These are phyloP conservation scores for Ceratobasidium theobromae DNA, from an alignment of 1,284 basidiomycete genomes.

Conservation along the genomic window DNA sequence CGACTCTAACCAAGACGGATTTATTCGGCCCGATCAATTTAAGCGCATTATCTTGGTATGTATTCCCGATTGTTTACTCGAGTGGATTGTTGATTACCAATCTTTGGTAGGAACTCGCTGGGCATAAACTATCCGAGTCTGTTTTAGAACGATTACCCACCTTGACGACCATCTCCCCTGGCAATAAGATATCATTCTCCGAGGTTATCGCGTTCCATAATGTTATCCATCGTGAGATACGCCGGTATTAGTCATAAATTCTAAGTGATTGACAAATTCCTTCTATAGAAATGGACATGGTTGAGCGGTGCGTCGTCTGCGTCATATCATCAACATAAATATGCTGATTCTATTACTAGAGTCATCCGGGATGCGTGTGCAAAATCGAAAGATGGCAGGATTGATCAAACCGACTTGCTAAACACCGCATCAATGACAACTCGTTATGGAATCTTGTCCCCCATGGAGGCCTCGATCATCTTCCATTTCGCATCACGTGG, in stretches of 20 bases:
- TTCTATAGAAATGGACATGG: conserved; percentile 85
- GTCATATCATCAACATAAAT: not conserved
- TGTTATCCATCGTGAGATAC: conserved; percentile 70
- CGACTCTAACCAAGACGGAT: conserved; percentile 85
- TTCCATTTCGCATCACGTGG: conserved; percentile 94
- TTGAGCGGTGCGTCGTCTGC: conserved; percentile 65
- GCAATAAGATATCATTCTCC: conserved; percentile 88
- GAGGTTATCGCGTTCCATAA: conserved; percentile 96
- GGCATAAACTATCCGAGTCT: conserved; percentile 90
- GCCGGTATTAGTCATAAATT: conserved; percentile 1
- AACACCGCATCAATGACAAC: conserved; percentile 72
- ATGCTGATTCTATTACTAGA: conserved; percentile 44
- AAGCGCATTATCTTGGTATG: conserved; percentile 86
- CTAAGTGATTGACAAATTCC: conserved; percentile 30
- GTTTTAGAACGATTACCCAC: conserved; percentile 89
- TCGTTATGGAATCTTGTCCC: conserved; percentile 89
- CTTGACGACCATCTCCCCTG: conserved; percentile 81
- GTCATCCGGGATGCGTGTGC: conserved; percentile 82
- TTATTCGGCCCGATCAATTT: conserved; percentile 89
- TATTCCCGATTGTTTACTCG: conserved; percentile 32
- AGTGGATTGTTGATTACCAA: not conserved
- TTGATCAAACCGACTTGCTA: conserved; percentile 80
- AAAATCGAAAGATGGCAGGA: conserved; percentile 90
- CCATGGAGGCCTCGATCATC: conserved; percentile 93
- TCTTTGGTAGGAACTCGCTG: conserved; percentile 77